phyloP scores from a whole-genome alignment of 371 early-diverging fungal species.

The Haplosporangium sp. region DNA sequence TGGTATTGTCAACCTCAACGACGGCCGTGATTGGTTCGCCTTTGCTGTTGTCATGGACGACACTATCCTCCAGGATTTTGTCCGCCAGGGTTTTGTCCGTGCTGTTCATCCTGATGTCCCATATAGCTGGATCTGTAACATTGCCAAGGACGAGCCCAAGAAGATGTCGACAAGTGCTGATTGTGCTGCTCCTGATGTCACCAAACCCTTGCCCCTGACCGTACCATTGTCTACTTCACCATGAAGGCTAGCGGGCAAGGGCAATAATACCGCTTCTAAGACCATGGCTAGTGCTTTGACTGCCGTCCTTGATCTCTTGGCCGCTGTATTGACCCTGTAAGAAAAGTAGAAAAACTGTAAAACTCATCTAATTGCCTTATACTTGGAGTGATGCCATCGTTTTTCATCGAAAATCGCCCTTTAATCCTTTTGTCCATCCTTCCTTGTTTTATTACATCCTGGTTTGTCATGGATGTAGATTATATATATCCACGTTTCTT shows the following conservation, averaged over 20 bases:
- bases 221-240: constrained; percentile 61
- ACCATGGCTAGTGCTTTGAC: constrained; percentile 18
- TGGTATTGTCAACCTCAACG: constrained; percentile 67
- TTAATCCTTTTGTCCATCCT: too few species aligned
- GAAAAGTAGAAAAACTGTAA: neutral
- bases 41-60: constrained; percentile 75
- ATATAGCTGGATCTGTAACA: constrained; percentile 78
- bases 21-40: constrained; percentile 80
- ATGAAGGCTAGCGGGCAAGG: constrained; percentile 28
- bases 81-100: constrained; percentile 76
- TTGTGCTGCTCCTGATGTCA: constrained; percentile 67
- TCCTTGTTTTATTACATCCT: too few species aligned
- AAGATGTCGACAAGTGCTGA: constrained; percentile 56
- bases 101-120: too few species aligned
- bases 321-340: constrained; percentile 32
- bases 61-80: constrained; percentile 75
- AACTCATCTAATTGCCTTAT: too few species aligned
- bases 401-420: too few species aligned
- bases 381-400: too few species aligned
- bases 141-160: constrained; percentile 66
- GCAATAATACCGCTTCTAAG: constrained; percentile 24
- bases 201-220: constrained; percentile 62
- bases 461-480: too few species aligned
- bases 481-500: neutral
- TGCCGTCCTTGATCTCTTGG: constrained; percentile 25